A percentile compares a stretch with the other conserved stretches of the same genome.
These are phyloP conservation scores for Debaryomyces sp. DNA, from an alignment of 1,139 yeast species.

Conservation along the genomic window DNA sequence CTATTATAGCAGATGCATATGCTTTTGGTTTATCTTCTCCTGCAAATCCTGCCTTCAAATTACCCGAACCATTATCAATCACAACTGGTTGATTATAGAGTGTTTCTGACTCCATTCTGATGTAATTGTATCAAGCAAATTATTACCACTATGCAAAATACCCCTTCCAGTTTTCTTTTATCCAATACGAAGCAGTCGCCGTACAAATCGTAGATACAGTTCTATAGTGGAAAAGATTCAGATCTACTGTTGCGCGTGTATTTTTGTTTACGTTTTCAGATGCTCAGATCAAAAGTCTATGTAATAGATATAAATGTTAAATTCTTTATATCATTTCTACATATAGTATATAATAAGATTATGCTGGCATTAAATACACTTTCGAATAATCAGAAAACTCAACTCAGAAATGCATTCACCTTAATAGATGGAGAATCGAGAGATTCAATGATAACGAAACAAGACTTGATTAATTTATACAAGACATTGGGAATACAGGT, in stretches of 20 bases:
- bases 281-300: not conserved
- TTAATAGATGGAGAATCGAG: conserved; percentile 81
- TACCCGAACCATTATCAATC: conserved; percentile 91
- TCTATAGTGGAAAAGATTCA: not conserved
- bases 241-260: conserved; percentile 6
- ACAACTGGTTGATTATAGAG: conserved; percentile 84
- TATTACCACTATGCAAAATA: not conserved
- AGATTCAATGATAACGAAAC: conserved; percentile 63
- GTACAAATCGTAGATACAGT: not conserved
- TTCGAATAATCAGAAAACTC: conserved; percentile 44
- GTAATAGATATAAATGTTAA: not conserved
- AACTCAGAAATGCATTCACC: conserved; percentile 51
- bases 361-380: conserved; percentile 40
- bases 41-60: conserved; percentile 87
- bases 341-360: not conserved
- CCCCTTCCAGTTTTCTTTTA: not conserved
- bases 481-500: conserved; percentile 48
- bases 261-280: conserved; percentile 5
- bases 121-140: not conserved
- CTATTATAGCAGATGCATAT: conserved; percentile 57
- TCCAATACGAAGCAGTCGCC: not conserved
- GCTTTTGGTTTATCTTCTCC: conserved; percentile 83
- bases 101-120: conserved; percentile 12
- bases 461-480: conserved; percentile 62
- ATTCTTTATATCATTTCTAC: not conserved